A percentile compares a stretch with the other conserved stretches of the same genome.
phyloP scores from a whole-genome alignment of 2,329 filamentous ascomycete species.

The Fusarium nematophilum region DNA sequence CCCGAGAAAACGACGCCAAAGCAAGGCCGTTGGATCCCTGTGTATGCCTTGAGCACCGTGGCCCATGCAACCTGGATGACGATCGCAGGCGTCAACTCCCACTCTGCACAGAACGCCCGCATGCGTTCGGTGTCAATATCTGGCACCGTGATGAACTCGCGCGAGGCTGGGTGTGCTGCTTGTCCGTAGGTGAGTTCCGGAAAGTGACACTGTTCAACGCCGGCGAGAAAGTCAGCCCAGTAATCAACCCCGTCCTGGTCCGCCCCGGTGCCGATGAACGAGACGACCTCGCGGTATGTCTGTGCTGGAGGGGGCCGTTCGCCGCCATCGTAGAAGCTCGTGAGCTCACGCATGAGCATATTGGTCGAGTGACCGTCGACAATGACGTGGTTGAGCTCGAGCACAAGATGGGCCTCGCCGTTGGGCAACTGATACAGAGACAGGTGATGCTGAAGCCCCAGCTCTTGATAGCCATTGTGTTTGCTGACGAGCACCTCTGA shows the following conservation, averaged over 20 bases:
- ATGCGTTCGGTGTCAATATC: constrained; percentile 23
- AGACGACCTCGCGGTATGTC: constrained; percentile 10
- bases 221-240: background rate
- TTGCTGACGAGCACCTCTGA: background rate
- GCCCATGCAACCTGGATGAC: constrained; percentile 65
- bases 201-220: constrained; percentile 27
- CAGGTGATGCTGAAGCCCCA: constrained; percentile 19
- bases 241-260: background rate
- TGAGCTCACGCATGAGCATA: constrained; percentile 46
- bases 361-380: constrained; percentile 45
- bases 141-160: constrained; percentile 19
- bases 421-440: constrained; percentile 14
- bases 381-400: constrained; percentile 50
- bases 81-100: constrained; percentile 59
- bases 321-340: constrained; percentile 37
- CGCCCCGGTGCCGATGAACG: constrained; percentile 2
- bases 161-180: constrained; percentile 4
- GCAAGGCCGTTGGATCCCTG: constrained; percentile 58
- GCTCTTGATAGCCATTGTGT: background rate
- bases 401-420: constrained; percentile 23
- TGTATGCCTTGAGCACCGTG: constrained; percentile 60
- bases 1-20: constrained; percentile 67
- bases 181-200: background rate
- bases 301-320: background rate
- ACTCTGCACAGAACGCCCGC: constrained; percentile 50